Conservation (phyloP, 2,329 filamentous ascomycete species). For the Ophiostoma montium region DNA sequence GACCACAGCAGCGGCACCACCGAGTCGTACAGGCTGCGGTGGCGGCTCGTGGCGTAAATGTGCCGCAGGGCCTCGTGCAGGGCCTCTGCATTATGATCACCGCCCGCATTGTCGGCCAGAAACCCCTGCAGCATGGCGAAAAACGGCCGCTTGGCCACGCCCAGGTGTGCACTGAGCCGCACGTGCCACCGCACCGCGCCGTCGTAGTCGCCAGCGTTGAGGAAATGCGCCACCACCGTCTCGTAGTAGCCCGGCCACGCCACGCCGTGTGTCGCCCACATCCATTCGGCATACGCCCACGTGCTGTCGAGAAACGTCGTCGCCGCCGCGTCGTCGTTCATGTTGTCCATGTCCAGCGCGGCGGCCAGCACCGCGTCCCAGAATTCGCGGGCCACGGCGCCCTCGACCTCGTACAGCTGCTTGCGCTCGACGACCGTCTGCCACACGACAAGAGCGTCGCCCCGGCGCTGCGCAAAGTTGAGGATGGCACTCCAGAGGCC, state of each 20-base stretch:
- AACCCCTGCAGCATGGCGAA: conserved; percentile 27
- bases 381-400: conserved; percentile 16
- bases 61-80: conserved; percentile 27
- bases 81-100: conserved; percentile 18
- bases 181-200: conserved; percentile 34
- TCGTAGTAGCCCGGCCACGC: conserved; percentile 37
- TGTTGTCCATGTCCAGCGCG: conserved; percentile 15
- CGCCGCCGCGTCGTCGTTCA: no score
- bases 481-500: conserved; percentile 20
- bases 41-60: conserved; percentile 30
- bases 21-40: conserved; percentile 34
- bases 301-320: conserved; percentile 22
- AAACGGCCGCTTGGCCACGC: conserved; percentile 27
- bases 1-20: conserved; percentile 37
- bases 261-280: conserved; percentile 24
- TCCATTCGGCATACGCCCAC: conserved; percentile 28
- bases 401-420: conserved; percentile 15
- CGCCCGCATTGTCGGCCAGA: conserved; percentile 18
- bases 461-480: conserved; percentile 17
- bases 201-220: conserved; percentile 25
- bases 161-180: conserved; percentile 28
- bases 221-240: conserved; percentile 29
- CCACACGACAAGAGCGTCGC: conserved; percentile 18
- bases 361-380: conserved; percentile 21
- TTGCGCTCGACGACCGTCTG: conserved; percentile 15